Evolutionary conservation across 2,329 filamentous ascomycete genomes (phyloP), one percentile per base, ranked within the genome.

Genomic region (Scedosporium boydii): DNA sequence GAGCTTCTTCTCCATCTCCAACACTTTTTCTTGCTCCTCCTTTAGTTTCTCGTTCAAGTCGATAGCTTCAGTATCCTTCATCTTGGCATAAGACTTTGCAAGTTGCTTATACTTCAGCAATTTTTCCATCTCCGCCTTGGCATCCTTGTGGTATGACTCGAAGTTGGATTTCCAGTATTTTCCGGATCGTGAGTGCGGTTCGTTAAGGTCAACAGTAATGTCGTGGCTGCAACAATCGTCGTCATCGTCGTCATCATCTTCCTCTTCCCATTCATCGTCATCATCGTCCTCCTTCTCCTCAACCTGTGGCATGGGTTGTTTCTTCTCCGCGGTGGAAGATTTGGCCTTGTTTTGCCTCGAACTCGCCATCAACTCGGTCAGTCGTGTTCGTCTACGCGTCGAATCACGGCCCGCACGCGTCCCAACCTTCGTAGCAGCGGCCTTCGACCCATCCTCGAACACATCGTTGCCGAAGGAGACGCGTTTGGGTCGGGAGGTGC

Each of bases 81-180:
- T 84, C 71, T 87, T 87, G 53, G 90, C 90, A 70, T 88, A 93
- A 62, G 86, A 87, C 74, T 90, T 93, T 63, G 89, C 88, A 65
- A 91, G 79, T 70, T 90, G 85, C 77, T 92, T 91, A 78, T 92
- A 93, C 70, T 85, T 85, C 70, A 93, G 82, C 69, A 93, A 79
- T 75, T 88, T 90, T 76, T 87, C 86, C 79, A 92, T 87, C 72
- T 93, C 88, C 53, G 80, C 81, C 71, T 85, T 85, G 65, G 89
- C 89, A 65, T 89, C 87, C 55, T 84, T 80, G 58, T 90, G 86
- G 69, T 93, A 93, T 62, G 80, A 82, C 67, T 90, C 82, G 68
- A 89, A 93, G 69, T 91, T 84, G 26, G 84, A 81, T 74, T 93
- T 93, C 90, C 90, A 93, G 73, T 89, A 92, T 68, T 83, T 86